Evolutionary conservation across 768 basidiomycete species (phyloP), one percentile per base, ranked within the genome.

Genomic region (Amyloporia xantha): DNA sequence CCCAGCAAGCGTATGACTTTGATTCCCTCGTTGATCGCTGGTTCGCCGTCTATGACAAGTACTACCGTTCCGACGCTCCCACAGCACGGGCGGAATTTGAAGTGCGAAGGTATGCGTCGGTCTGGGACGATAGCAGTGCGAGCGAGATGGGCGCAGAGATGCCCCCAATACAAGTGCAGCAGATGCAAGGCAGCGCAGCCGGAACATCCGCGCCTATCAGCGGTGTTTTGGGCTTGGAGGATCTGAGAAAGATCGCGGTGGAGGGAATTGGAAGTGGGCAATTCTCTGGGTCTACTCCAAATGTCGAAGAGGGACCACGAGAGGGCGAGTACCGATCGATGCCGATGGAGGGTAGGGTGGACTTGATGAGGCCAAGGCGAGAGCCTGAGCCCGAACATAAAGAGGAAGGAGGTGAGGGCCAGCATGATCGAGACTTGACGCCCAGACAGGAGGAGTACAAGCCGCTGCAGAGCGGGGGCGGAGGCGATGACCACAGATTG

Each of bases 41-140:
- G 95, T 95, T 80, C 66, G 75, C 77, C 26, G 82, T 94, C 19
- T 99, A 95, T 60, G 93, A 97, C 71, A 79, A 69, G 40, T 81
- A 95, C 65, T 90, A 88, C 64, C 87, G 91, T 44, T 76, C 86
- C 1, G 67, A 78, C 27, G 58, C 71, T 33, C 63, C 66, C 23
- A 58, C 70, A 27, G 67, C 73, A 13, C 64, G 68, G 43, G 59
- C 68, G 35, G 70, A 72, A 13, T 86, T 91, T 62, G 75, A 81
- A 50, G 74, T 84, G 5, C 76, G 76, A 51, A 78, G 73, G 47
- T 92, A 87, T 61, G 67, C 77, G 13, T 78, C 91, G 15, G 84
- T 73, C 11, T 95, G 93, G 93, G 82, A 92, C 54, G 58, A 54
- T 4, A 61, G 66, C 19, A n/a, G n/a, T n/a, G n/a, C n/a, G n/a